Base-by-base conservation (phyloP, 2,329 filamentous ascomycete species). In the Fusarium nodosum region DNA sequence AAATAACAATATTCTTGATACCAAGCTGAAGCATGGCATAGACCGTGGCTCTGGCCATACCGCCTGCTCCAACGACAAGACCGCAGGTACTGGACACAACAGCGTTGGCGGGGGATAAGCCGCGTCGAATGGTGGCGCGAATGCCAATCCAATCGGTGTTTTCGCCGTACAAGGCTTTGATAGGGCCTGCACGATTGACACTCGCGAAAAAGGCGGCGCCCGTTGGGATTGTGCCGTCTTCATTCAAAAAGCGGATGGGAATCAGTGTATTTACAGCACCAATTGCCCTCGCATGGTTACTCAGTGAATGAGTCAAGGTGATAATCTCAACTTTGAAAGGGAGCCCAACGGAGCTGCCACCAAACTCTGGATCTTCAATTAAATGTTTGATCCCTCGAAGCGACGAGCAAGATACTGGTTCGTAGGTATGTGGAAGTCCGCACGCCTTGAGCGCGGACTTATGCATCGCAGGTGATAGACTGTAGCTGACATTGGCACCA, bases 121-220 rank as follows among this genome's bases (percentile, higher is more conserved):
- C 91, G 33, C 91, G 85, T 8, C 89, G 86, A 42, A 94, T 87
- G 74, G 91, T 93, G 5, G 90, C 91, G 55, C 90, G 83, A 42
- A 94, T 92, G 7, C 92, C 92, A 34, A 93, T 91, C 90, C 92
- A 94, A 76, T 94, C 92, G 0, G 91, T 94, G 63, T 94, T 94
- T 61, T 94, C 91, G 2, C 91, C 92, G 66, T 93, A 92, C 0
- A 94, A 82, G 0, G 89, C 90, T 65, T 87, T 86, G 9, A 93
- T 87, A 0, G 88, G 86, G 0, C 91, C 91, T 2, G 89, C 85
- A 44, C 88, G 84, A 66, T 90, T 90, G 31, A 78, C 68, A 62
- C 87, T 84, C n/a, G 81, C 79, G 62, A 84, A 83, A 20, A 84
- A 78, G 11, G 88, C 78, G 2, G 84, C 83, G 7, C 87, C 86